Evolutionary conservation across 176 grass and related monocot species (phyloP).

Genomic region (Puya raimondii): DNA sequence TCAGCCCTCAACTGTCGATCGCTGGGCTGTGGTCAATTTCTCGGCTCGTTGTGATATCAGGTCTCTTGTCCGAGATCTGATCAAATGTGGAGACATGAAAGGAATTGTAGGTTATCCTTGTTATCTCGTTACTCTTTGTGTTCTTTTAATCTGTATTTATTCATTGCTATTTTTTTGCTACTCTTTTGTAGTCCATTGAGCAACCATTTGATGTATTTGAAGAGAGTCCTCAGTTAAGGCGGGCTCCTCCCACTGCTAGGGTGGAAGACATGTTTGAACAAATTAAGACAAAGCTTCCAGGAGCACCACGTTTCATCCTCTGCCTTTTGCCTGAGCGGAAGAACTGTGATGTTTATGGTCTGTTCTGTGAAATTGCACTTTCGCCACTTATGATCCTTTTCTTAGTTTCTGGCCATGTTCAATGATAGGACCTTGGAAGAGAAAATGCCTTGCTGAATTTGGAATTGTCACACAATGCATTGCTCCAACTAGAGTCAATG

Average conservation of each 20-base stretch:
- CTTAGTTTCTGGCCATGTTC: neutral
- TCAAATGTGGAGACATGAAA: conserved; percentile 63
- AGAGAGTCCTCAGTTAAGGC: conserved; percentile 43
- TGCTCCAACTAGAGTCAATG: conserved; percentile 78
- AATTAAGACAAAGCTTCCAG: conserved; percentile 54
- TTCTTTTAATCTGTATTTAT: neutral
- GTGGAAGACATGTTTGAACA: conserved; percentile 70
- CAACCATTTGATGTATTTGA: conserved; percentile 53
- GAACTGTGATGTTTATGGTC: conserved; percentile 93
- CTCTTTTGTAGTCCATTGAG: conserved; percentile 37
- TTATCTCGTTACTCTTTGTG: neutral
- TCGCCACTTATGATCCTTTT: neutral
- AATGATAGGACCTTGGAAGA: conserved; percentile 75
- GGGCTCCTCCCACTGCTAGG: conserved; percentile 37
- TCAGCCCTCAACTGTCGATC: conserved; percentile 21
- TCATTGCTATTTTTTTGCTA: neutral
- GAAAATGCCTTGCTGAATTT: conserved; percentile 79
- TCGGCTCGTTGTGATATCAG: conserved; percentile 56
- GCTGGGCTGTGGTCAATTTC: conserved; percentile 89
- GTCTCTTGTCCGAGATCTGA: conserved; percentile 51
- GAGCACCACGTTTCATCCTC: conserved; percentile 55
- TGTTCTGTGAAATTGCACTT: neutral
- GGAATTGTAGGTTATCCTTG: conserved; percentile 58
- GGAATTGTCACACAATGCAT: conserved; percentile 92
- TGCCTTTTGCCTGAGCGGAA: conserved; percentile 85